Base-by-base conservation (phyloP, 306 rosid species). In the Dalbergia cochinchinensis region DNA sequence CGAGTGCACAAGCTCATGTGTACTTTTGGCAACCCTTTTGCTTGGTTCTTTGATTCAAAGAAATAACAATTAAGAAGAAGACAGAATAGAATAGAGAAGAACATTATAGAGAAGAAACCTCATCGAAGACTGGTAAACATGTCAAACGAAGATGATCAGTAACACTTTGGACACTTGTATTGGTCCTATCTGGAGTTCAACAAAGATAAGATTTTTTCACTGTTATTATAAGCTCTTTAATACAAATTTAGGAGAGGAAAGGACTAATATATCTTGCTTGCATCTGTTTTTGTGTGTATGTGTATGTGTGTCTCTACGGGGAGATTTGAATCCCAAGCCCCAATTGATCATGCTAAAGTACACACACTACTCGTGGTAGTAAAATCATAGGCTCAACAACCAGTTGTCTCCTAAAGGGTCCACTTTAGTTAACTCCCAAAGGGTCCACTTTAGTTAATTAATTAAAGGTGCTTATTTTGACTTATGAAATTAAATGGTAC, bases 371-470 rank as follows among this genome's bases (percentile, higher is more conserved):
- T 26, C 31, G 31, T 59, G 18, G 53, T 80, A 72, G 82, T 77
- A 73, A 77, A 85, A 84, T 86, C 81, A 84, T 86, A 63, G 44
- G 51, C 41, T 73, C 86, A 82, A 86, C 86, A 65, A 68, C 88
- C 39, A 33, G 45, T 66, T 87, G 91, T 91, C 69, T 69, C 88
- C 51, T 55, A 9, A 47, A 22, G 51, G 59, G 65, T 50, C 73
- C 71, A 71, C 61, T 50, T 80, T 31, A 6, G 57, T 58, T 57
- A 45, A 78, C 72, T 44, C 16, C 77, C 8, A 66, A 50, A 61
- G 48, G 11, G n/a, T 54, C 78, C 76, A 82, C 73, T 33, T 37
- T 44, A 77, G 53, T 69, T 41, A 76, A 31, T 69, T 58, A 58
- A 59, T 51, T 13, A 41, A 65, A 37, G 44, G 9, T 3, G 45